These are phyloP conservation scores for Parasitella parasitica DNA, from an alignment of 371 early-diverging fungal genomes.

Conservation along the genomic window DNA sequence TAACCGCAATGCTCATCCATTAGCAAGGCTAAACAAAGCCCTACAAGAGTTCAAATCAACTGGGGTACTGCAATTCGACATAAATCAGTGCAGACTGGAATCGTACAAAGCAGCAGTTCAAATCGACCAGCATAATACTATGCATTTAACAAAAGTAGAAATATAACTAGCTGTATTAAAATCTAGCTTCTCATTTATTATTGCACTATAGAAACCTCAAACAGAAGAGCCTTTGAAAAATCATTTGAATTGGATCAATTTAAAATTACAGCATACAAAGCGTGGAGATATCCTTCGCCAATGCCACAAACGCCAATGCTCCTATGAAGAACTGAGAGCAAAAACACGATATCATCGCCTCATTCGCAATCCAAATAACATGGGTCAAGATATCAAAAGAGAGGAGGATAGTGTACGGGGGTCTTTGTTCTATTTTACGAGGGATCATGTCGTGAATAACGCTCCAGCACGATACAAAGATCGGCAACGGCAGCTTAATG, in stretches of 20 bases:
- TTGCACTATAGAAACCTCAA: neutral
- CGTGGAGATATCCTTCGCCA: constrained; percentile 20
- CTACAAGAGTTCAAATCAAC: neutral
- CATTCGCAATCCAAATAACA: neutral
- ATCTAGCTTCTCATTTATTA: neutral
- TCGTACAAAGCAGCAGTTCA: neutral
- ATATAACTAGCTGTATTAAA: neutral
- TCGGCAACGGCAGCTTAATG: neutral
- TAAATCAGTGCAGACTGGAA: neutral
- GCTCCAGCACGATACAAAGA: neutral
- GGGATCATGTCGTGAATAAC: neutral
- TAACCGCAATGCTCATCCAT: constrained; percentile 22
- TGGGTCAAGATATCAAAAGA: neutral
- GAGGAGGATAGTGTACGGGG: neutral
- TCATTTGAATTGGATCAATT: constrained; percentile 14
- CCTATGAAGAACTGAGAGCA: constrained; percentile 32
- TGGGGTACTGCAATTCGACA: neutral
- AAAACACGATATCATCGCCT: neutral
- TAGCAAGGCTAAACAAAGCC: constrained; percentile 10
- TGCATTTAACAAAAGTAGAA: constrained; percentile 1
- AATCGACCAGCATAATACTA: neutral
- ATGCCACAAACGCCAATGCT: constrained; percentile 5
- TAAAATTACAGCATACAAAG: constrained; percentile 3
- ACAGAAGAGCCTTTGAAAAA: neutral
- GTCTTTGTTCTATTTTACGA: neutral